Base-by-base conservation (phyloP, 306 rosid species). In the Lathyrus oleraceus region DNA sequence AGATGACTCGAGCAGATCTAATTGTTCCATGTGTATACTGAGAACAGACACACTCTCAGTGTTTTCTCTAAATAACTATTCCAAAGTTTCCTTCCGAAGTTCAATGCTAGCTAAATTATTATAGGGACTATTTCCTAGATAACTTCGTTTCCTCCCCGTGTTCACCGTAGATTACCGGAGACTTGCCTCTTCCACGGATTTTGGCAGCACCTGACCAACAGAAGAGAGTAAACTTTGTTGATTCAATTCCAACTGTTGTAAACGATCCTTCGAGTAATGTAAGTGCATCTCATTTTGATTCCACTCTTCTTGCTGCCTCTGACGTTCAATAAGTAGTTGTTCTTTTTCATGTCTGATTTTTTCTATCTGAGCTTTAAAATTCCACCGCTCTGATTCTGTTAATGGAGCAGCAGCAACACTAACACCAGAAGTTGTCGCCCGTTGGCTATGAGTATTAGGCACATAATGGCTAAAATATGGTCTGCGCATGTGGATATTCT, bases 381-480 rank as follows among this genome's bases (percentile, higher is more conserved):
- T 75, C 70, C 73, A 81, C 40, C 87, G 71, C 59, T 93, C 97
- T 0, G 84, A 60, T 79, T 88, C 90, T 0, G 84, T 70, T 25
- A 87, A 43, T 1, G 76, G 65, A 72, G 85, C 23, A 21, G 23
- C 16, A 0, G 75, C 62, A 71, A 81, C 20, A 44, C 23, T 2
- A 21, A 2, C 23, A 21, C 23, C 23, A 21, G 23, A 21, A 21
- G 23, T 21, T 2, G 75, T 28, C 61, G 74, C 30, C 58, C 70
- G 91, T 72, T 84, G 95, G 42, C 82, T 84, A 57, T 78, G 87
- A 19, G 73, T 28, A 77, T 81, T 94, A 78, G 61, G 96, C 74
- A 96, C n/a, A n/a, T n/a, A 90, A 86, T 88, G 98, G 68, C 97
- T 90, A 75, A 88, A 94, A 20, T 90, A 88, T 2, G 96, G 89